These are phyloP conservation scores for Fusarium sp. DNA, from an alignment of 2,329 filamentous ascomycete genomes.

Conservation along the genomic window DNA sequence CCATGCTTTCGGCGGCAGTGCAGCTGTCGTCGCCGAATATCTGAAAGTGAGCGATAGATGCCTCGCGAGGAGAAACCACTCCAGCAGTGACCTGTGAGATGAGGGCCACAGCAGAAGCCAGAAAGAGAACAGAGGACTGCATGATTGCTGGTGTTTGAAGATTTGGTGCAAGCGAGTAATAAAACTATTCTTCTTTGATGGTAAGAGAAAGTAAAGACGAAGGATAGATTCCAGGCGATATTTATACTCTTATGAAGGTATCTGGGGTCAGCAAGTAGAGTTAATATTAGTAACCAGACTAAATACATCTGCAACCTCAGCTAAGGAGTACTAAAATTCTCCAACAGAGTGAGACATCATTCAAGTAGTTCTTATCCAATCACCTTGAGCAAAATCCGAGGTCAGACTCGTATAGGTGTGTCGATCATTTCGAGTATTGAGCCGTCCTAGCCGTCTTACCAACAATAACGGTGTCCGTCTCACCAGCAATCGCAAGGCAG, in stretches of 20 bases:
- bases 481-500: neutral
- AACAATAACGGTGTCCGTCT: neutral
- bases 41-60: neutral
- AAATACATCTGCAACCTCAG: neutral
- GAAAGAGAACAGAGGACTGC: neutral
- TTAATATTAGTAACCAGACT: neutral
- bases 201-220: neutral
- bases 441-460: neutral
- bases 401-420: neutral
- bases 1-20: neutral
- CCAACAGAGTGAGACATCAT: neutral
- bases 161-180: neutral
- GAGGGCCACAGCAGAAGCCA: neutral
- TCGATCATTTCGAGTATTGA: neutral
- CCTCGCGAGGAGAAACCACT: neutral
- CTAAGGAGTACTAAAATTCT: neutral
- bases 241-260: neutral
- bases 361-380: neutral
- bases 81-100: neutral
- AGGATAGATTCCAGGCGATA: neutral
- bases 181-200: accelerated
- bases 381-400: neutral
- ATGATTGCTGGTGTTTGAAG: neutral
- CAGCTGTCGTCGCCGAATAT: neutral
- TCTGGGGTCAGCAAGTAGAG: neutral